Conservation (phyloP, 2,329 filamentous ascomycete genomes). For the Magnaporthales sp. region DNA sequence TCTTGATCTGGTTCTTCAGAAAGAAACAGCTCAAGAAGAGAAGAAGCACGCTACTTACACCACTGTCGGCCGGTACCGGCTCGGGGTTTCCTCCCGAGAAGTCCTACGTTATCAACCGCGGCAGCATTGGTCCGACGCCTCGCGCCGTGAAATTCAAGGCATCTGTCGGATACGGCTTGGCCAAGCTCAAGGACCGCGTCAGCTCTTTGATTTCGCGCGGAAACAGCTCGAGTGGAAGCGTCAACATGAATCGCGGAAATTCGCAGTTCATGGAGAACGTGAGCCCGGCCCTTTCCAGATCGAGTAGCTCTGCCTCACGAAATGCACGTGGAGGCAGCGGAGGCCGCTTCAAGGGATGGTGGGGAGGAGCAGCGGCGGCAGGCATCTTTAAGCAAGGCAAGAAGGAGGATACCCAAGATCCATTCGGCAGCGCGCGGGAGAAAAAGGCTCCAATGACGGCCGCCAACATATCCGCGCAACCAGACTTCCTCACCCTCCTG, state of each 20-base stretch:
- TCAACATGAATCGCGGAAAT: slow-evolving; percentile 43
- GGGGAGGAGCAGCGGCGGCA: slow-evolving; percentile 31
- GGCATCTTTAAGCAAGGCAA: slow-evolving; percentile 7
- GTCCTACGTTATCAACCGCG: slow-evolving; percentile 32
- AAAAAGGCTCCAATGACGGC: slow-evolving; percentile 14
- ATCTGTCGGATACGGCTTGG: slow-evolving; percentile 26
- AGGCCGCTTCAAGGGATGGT: slow-evolving; percentile 40
- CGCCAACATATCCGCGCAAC: slow-evolving; percentile 17
- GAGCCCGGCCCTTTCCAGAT: slow-evolving; percentile 12
- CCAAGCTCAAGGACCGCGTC: slow-evolving; percentile 25
- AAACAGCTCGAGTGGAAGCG: slow-evolving; percentile 22
- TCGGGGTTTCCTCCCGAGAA: slow-evolving; percentile 2
- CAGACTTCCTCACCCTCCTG: slow-evolving; percentile 34
- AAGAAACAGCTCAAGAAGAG: slow-evolving; percentile 32
- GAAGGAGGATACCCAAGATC: slow-evolving; percentile 16
- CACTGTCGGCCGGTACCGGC: slow-evolving; percentile 26
- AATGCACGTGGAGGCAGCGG: slow-evolving; percentile 21
- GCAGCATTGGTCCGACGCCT: slow-evolving; percentile 40
- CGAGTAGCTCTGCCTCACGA: slow-evolving; percentile 14
- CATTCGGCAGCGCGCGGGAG: slow-evolving; percentile 17
- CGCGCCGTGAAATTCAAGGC: slow-evolving; percentile 31
- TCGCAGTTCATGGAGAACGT: slow-evolving; percentile 37
- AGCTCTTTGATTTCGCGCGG: slow-evolving; percentile 19
- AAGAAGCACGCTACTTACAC: slow-evolving; percentile 40
- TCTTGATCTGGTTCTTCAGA: slow-evolving; percentile 42